Evolutionary conservation across 2,329 filamentous ascomycete species (phyloP).

Genomic region (Neofusicoccum kwambonambiense): DNA sequence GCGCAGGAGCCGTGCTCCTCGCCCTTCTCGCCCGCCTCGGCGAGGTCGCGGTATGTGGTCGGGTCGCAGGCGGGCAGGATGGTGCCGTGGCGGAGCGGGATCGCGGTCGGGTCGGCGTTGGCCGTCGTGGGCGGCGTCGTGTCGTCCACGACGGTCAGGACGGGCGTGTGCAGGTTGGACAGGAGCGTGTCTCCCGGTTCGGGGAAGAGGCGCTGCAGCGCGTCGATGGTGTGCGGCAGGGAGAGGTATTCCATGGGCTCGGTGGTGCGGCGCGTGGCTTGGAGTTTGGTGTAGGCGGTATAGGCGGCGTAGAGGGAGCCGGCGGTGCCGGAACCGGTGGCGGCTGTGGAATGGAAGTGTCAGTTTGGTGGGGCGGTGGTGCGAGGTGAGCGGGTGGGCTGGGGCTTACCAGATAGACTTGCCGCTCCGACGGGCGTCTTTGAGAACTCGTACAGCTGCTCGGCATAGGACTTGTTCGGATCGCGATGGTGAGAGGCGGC

Average conservation of each 20-base stretch:
- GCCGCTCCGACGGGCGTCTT: slow-evolving; percentile 52
- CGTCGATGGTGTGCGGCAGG: slow-evolving; percentile 45
- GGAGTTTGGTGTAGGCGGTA: slow-evolving; percentile 43
- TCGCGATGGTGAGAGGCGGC: slow-evolving; percentile 46
- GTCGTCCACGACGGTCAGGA: slow-evolving; percentile 48
- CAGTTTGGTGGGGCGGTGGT: too few species aligned
- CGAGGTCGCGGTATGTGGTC: slow-evolving; percentile 39
- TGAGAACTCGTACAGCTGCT: slow-evolving; percentile 51
- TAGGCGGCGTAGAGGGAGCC: slow-evolving; percentile 50
- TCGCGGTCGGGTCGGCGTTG: slow-evolving; percentile 31
- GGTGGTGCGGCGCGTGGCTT: slow-evolving; percentile 29
- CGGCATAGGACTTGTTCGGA: slow-evolving; percentile 48
- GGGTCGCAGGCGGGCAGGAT: slow-evolving; percentile 50
- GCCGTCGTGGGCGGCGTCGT: slow-evolving; percentile 35
- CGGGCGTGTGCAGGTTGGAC: slow-evolving; percentile 47
- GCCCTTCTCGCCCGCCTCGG: slow-evolving; percentile 37
- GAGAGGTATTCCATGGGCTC: slow-evolving; percentile 48
- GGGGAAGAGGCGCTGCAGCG: slow-evolving; percentile 37
- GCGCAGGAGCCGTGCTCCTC: slow-evolving; percentile 49
- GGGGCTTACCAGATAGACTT: slow-evolving; percentile 39
- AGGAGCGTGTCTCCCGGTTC: slow-evolving; percentile 34
- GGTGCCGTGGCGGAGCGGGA: slow-evolving; percentile 46
- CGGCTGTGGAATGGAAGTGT: slow-evolving; percentile 27
- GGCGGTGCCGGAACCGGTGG: slow-evolving; percentile 49
- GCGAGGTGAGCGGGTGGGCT: too few species aligned